These are phyloP conservation scores for Pseudocercospora cruenta DNA, from an alignment of 2,329 filamentous ascomycete genomes.

Conservation along the genomic window DNA sequence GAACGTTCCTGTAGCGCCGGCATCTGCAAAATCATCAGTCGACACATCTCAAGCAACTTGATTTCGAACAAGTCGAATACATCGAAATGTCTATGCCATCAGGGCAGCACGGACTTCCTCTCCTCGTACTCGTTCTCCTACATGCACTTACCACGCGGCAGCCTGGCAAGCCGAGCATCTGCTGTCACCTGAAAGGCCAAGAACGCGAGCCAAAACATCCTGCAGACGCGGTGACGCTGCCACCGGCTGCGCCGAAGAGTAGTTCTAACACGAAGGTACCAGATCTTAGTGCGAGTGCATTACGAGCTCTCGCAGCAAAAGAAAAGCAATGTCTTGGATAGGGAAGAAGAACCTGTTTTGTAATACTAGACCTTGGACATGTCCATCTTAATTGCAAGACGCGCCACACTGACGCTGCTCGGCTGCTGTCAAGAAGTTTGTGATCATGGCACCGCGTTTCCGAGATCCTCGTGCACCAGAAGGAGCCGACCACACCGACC, in stretches of 20 bases:
- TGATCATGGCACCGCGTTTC: not conserved
- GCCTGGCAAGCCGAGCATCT: not conserved
- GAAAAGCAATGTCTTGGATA: not conserved
- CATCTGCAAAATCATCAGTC: not conserved
- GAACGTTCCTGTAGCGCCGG: not conserved
- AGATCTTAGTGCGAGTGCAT: not conserved
- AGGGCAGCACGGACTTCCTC: not conserved
- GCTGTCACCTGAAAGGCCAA: not conserved
- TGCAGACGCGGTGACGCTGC: not conserved
- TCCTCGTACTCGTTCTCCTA: not conserved
- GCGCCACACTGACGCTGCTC: too few species aligned
- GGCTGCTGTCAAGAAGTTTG: not conserved
- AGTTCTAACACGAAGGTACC: not conserved
- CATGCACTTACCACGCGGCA: conserved; percentile 2
- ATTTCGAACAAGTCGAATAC: not conserved
- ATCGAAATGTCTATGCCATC: not conserved
- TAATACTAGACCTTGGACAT: not conserved
- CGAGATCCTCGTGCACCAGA: not conserved
- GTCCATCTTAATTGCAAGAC: not conserved
- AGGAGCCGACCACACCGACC: not conserved
- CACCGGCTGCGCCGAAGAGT: not conserved
- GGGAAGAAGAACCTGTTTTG: too few species aligned
- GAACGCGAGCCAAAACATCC: conserved; percentile 1
- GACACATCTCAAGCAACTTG: not conserved
- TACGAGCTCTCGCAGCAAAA: not conserved